Conservation (phyloP, 257 asterid species). For the Vinca minor region DNA sequence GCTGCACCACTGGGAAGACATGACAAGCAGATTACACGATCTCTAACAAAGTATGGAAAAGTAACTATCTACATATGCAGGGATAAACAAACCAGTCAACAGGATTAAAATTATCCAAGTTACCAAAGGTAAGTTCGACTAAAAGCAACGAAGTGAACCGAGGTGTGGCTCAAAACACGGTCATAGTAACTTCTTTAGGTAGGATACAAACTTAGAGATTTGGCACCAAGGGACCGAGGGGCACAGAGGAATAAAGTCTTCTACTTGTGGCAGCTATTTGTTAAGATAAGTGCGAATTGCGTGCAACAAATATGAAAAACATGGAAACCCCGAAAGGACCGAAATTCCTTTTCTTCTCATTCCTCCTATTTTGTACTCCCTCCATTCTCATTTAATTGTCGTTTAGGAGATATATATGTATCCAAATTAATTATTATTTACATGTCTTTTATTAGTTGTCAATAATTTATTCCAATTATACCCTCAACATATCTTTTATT, state of each 20-base stretch:
- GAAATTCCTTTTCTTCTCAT: slow-evolving; percentile 7
- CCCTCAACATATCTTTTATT: too few species aligned
- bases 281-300: neutral
- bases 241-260: too few species aligned
- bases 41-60: neutral
- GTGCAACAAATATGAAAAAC: neutral
- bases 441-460: too few species aligned
- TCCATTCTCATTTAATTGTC: too few species aligned
- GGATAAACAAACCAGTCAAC: neutral
- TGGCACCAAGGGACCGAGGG: too few species aligned
- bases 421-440: too few species aligned
- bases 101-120: neutral
- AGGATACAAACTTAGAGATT: too few species aligned
- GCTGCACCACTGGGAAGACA: slow-evolving; percentile 60
- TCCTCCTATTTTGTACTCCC: neutral
- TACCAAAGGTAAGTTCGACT: neutral
- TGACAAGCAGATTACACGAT: slow-evolving; percentile 13
- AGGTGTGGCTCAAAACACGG: neutral
- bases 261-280: neutral
- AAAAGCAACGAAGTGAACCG: neutral
- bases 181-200: too few species aligned
- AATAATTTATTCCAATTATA: too few species aligned
- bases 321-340: neutral
- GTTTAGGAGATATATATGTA: too few species aligned
- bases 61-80: neutral